Evolutionary conservation across 2,329 filamentous ascomycete genomes (phyloP).

Genomic region (Xylariaceae sp.): DNA sequence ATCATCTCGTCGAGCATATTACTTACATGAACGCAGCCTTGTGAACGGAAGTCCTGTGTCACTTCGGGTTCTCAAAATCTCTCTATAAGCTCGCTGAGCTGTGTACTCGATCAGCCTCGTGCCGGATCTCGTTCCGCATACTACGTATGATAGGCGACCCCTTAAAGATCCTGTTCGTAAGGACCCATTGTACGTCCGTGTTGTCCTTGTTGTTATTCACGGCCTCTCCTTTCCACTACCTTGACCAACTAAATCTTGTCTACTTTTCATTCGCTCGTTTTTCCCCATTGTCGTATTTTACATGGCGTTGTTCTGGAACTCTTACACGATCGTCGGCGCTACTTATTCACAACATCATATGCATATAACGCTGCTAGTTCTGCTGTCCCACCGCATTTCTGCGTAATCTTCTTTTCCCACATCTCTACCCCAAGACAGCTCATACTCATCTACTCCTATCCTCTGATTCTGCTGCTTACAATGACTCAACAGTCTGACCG

Average conservation of each 20-base stretch:
- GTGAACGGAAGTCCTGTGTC: neutral
- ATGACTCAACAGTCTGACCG: slow-evolving; percentile 18
- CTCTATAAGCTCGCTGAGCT: neutral
- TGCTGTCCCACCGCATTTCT: neutral
- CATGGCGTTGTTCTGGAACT: neutral
- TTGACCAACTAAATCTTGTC: neutral
- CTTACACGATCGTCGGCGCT: neutral
- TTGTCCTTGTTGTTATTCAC: neutral
- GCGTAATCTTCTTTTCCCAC: neutral
- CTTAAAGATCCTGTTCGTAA: neutral
- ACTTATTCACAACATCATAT: neutral
- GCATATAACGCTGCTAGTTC: neutral
- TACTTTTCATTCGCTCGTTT: neutral
- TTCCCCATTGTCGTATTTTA: neutral
- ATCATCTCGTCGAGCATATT: neutral
- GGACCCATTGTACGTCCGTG: neutral
- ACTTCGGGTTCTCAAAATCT: neutral
- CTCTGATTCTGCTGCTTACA: slow-evolving; percentile 15
- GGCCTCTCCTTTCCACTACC: neutral
- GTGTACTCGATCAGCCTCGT: neutral
- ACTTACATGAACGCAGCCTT: neutral
- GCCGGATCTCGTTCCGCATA: neutral
- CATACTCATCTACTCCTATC: neutral
- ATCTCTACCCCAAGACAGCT: neutral
- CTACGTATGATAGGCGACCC: neutral